Base-by-base conservation (phyloP, 2,329 filamentous ascomycete genomes). In the Cytospora mali region DNA sequence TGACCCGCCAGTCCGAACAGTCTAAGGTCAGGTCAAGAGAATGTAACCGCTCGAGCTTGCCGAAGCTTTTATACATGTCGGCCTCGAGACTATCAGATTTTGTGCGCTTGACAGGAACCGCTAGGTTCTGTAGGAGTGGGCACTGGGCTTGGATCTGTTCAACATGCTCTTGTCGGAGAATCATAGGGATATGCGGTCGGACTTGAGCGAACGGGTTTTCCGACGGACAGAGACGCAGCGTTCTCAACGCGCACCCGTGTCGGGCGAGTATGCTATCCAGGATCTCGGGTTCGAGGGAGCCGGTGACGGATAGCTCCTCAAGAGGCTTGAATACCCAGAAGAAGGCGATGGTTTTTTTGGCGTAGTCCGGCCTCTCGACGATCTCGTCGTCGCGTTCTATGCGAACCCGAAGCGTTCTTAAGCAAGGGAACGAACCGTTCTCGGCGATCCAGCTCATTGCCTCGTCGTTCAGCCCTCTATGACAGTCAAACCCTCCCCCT, bases 11-110 rank as follows among this genome's bases (percentile, higher is more conserved):
- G 18, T 62, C 31, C 7, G 55, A 58, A 33, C 50, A 58, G 28
- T 62, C 61, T 27, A 62, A 18, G 23, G 39, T 54, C 1, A 62
- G 60, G 21, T 48, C 54, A 14, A 62, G 60, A 2, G 33, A 52
- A 28, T 48, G 21, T 33, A 58, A 53, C 7, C 25, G 33, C 27
- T 50, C 49, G n/a, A 62, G 54, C 48, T 51, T 50, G 6, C 61
- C 42, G 13, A 58, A 51, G 4, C 13, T 50, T 18, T 18, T 55
- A 6, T 59, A 62, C 3, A 62, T 27, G 10, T 51, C 42, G 6
- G 31, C 61, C 51, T 62, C 61, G 23, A 25, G 1, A 25, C 13
- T 16, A 9, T 55, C 21, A 1, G 61, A 58, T 16, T 51, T 58
- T 1, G 5, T 59, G 31, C 55, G 50, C 28, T 62, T 58, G 21